Percentiles rank a stretch among this genome's conserved stretches.
These are phyloP conservation scores for Trypanosoma vivax DNA, from an alignment of 208 protist species.

Conservation along the genomic window DNA sequence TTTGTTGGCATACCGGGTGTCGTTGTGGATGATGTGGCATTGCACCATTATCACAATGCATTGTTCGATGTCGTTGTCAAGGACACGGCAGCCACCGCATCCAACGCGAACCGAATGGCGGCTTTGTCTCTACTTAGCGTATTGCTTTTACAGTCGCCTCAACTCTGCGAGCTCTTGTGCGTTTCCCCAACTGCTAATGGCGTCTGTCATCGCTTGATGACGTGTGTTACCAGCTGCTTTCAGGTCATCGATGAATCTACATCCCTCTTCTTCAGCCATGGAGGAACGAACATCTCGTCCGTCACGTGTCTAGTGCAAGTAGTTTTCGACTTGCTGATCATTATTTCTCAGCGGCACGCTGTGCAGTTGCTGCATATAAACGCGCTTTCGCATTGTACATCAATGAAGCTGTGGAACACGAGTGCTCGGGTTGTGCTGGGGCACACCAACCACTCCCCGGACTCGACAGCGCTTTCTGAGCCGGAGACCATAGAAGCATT, in stretches of 20 bases:
- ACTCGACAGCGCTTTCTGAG: constrained; percentile 7
- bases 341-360: constrained; percentile 48
- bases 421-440: constrained; percentile 52
- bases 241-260: constrained; percentile 45
- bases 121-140: constrained; percentile 51
- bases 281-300: constrained; percentile 10
- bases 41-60: constrained; percentile 50
- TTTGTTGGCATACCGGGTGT: constrained; percentile 55
- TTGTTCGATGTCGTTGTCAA: constrained; percentile 53
- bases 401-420: constrained; percentile 60
- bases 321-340: constrained; percentile 53
- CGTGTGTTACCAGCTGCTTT: constrained; percentile 43
- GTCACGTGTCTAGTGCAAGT: constrained; percentile 44
- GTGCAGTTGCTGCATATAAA: constrained; percentile 52
- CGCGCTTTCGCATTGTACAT: constrained; percentile 39
- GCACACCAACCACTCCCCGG: constrained; percentile 20
- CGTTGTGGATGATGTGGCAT: constrained; percentile 51
- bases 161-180: constrained; percentile 68
- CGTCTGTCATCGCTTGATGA: constrained; percentile 26
- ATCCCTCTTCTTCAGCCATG: constrained; percentile 32
- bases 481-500: constrained; percentile 39
- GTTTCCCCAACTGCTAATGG: constrained; percentile 21
- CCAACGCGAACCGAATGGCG: constrained; percentile 14
- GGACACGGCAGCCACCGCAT: constrained; percentile 30
- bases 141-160: constrained; percentile 51